A percentile compares a stretch with the other conserved stretches of the same genome.
These are phyloP conservation scores for Vicia villosa DNA, from an alignment of 306 rosid species.

Conservation along the genomic window DNA sequence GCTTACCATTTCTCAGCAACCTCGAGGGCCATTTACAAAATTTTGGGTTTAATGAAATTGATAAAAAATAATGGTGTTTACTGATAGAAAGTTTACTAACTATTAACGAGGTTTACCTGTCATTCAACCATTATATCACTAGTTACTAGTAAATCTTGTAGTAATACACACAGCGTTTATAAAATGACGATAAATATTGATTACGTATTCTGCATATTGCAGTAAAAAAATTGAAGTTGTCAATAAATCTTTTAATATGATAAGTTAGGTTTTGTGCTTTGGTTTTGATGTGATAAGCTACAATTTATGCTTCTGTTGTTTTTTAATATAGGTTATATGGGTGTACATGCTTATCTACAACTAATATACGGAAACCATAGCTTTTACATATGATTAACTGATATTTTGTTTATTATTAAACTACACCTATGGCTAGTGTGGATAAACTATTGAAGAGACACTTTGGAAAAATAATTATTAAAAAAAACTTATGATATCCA, in stretches of 20 bases:
- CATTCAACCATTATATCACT: not conserved
- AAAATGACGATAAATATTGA: slow-evolving; percentile 17
- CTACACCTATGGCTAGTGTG: slow-evolving; percentile 31
- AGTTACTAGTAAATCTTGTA: not conserved
- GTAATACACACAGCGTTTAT: not conserved
- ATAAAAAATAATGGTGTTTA: not conserved
- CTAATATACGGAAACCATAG: not conserved
- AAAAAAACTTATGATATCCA: not conserved
- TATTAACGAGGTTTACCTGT: not conserved
- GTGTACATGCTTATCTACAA: not conserved
- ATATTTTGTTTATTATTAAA: slow-evolving; percentile 33
- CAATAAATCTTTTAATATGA: not conserved
- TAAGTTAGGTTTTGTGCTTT: not conserved
- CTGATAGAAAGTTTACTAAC: not conserved
- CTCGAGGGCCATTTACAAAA: not conserved
- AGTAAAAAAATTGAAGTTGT: not conserved
- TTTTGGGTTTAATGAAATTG: not conserved
- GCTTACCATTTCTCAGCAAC: not conserved
- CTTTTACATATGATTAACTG: slow-evolving; percentile 12
- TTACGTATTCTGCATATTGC: slow-evolving; percentile 6
- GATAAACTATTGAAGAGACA: slow-evolving; percentile 3
- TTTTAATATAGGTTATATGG: not conserved
- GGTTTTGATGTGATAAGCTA: no score
- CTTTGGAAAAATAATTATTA: not conserved
- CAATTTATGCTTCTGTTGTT: slow-evolving; percentile 4